Conservation (phyloP, 768 basidiomycete species). For the Termitomyces sp. region DNA sequence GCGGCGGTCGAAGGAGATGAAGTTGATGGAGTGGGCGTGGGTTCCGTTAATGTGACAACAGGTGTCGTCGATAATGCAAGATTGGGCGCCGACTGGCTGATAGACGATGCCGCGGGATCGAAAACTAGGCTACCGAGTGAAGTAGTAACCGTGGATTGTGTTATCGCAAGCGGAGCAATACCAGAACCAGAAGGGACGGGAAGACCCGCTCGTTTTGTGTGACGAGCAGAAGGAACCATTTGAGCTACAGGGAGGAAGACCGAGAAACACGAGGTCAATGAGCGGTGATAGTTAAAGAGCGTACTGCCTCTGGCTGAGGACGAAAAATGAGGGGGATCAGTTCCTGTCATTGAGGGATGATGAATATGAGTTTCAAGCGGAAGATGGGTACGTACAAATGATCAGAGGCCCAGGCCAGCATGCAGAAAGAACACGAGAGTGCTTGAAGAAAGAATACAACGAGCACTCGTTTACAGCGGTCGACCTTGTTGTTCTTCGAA, state of each 20-base stretch:
- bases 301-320: constrained; percentile 14
- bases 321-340: constrained; percentile 4
- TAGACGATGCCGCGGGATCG: constrained; percentile 5
- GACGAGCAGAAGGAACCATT: constrained; percentile 10
- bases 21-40: constrained; percentile 12
- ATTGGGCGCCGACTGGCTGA: neutral
- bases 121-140: constrained; percentile 10
- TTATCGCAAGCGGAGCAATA: constrained; percentile 8
- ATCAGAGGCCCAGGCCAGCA: constrained; percentile 9
- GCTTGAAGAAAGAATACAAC: neutral
- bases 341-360: constrained; percentile 9
- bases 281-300: constrained; percentile 14
- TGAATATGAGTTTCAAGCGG: constrained; percentile 7
- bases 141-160: constrained; percentile 1
- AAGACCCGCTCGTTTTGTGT: constrained; percentile 10
- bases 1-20: constrained; percentile 16
- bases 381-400: neutral
- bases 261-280: constrained; percentile 6
- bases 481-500: neutral
- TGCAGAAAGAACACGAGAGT: constrained; percentile 4
- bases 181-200: constrained; percentile 14
- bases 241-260: neutral
- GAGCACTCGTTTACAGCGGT: neutral
- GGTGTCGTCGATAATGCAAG: constrained; percentile 3
- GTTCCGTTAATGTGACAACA: constrained; percentile 4